Evolutionary conservation across 306 rosid genomes (phyloP).

Genomic region (Vigna angularis): DNA sequence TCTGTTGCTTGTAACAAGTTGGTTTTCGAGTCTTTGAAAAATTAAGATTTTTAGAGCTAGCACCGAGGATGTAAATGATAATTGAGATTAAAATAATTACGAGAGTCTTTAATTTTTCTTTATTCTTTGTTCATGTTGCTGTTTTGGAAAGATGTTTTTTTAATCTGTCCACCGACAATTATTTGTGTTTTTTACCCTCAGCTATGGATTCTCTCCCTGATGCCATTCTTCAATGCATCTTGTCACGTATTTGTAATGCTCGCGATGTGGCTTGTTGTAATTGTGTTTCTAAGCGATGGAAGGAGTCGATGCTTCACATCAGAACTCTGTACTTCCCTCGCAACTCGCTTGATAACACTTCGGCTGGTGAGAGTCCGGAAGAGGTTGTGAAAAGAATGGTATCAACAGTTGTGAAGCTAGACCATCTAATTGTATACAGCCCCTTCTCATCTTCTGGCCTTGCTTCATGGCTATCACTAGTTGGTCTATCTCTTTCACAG

Average conservation of each 20-base stretch:
- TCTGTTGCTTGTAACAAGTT: not conserved
- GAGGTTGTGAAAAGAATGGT: conserved; percentile 73
- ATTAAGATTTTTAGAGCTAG: not conserved
- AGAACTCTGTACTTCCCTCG: conserved; percentile 83
- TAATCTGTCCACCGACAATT: conserved; percentile 26
- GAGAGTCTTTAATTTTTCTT: not conserved
- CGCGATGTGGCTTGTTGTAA: conserved; percentile 86
- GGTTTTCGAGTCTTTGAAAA: not conserved
- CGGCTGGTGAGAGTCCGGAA: conserved; percentile 60
- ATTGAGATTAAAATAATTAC: not conserved
- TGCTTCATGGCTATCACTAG: conserved; percentile 74
- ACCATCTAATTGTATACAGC: conserved; percentile 78
- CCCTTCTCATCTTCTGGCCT: conserved; percentile 85
- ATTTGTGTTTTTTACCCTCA: conserved; percentile 42
- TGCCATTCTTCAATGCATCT: conserved; percentile 73
- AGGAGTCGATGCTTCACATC: conserved; percentile 65
- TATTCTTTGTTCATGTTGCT: not conserved
- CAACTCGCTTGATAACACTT: conserved; percentile 69
- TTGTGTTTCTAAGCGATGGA: conserved; percentile 89
- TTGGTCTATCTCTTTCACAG: conserved; percentile 64
- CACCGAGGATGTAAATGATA: not conserved
- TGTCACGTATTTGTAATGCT: conserved; percentile 73
- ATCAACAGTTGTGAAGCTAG: conserved; percentile 60
- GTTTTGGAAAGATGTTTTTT: not conserved
- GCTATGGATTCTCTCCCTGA: conserved; percentile 89